These are phyloP conservation scores for Ceratobasidium sp. DNA, from an alignment of 1,284 basidiomycete species.

Conservation along the genomic window DNA sequence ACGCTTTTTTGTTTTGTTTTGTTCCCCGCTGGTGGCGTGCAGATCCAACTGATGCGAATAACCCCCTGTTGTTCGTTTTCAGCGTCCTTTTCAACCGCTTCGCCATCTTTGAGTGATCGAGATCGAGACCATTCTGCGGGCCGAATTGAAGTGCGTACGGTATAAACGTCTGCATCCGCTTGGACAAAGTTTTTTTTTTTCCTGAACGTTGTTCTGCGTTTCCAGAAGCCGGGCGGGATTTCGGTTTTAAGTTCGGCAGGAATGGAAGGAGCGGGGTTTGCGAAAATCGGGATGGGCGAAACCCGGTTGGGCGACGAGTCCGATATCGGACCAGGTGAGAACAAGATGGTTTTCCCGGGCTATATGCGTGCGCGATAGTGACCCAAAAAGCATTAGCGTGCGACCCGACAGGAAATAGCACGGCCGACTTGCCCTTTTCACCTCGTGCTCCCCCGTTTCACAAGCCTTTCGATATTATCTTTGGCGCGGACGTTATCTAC, in stretches of 20 bases:
- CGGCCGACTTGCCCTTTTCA: neutral
- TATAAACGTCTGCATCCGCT: neutral
- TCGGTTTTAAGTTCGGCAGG: too few species aligned
- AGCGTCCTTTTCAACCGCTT: neutral
- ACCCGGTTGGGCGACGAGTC: neutral
- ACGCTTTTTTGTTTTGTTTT: too few species aligned
- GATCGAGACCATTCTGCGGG: constrained; percentile 3
- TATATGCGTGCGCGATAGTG: constrained; percentile 2
- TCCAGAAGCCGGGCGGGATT: constrained; percentile 5
- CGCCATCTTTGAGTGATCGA: too few species aligned
- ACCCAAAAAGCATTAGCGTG: neutral
- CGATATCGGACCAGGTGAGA: constrained; percentile 23
- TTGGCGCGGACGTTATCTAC: constrained; percentile 81
- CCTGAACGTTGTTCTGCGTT: too few species aligned
- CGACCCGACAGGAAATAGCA: neutral
- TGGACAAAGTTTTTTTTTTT: too few species aligned
- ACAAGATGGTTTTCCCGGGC: neutral
- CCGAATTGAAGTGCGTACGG: constrained; percentile 7
- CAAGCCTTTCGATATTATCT: constrained; percentile 66
- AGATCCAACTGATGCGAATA: constrained; percentile 15
- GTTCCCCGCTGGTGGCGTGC: neutral
- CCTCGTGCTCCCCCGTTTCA: constrained; percentile 39
- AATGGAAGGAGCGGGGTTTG: neutral
- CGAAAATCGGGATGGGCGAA: neutral
- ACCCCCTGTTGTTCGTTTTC: neutral